phyloP scores from a whole-genome alignment of 2,329 filamentous ascomycete genomes.

The Iodosphaeria phyllophila region DNA sequence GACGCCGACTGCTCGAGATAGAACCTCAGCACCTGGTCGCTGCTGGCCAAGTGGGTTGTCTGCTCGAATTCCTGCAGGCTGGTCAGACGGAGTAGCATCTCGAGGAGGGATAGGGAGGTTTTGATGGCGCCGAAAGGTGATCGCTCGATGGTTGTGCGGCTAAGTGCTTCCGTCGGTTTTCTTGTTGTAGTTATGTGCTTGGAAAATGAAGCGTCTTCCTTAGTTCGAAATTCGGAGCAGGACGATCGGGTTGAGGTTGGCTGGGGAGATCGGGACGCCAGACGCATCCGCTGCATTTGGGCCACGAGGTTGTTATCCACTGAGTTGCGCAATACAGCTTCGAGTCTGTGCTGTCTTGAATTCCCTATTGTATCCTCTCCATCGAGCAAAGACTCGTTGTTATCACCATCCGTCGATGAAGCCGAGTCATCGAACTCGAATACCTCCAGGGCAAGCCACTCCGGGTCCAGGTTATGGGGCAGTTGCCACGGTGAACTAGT shows the following conservation, averaged over 20 bases:
- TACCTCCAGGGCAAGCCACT: constrained; percentile 85
- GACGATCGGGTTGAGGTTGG: constrained; percentile 5
- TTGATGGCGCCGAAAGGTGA: constrained; percentile 33
- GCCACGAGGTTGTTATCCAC: constrained; percentile 12
- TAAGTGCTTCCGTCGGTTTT: constrained; percentile 3
- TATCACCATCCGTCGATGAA: constrained; percentile 9
- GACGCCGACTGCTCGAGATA: constrained; percentile 49
- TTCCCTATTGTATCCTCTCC: constrained; percentile 1
- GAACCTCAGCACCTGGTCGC: constrained; percentile 75
- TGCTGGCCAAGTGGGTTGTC: constrained; percentile 71
- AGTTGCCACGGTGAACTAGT: constrained; percentile 42
- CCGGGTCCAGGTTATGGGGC: constrained; percentile 60
- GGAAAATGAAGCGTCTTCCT: not conserved
- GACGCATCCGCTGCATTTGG: constrained; percentile 21
- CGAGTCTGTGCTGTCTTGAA: constrained; percentile 1
- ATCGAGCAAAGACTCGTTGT: constrained; percentile 3
- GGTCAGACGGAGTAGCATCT: constrained; percentile 71
- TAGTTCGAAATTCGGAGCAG: constrained; percentile 4
- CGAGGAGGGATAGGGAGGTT: constrained; percentile 54
- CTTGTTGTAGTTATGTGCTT: constrained; percentile 10
- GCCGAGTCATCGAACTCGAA: constrained; percentile 42
- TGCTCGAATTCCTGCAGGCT: constrained; percentile 88
- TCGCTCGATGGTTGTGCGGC: constrained; percentile 16
- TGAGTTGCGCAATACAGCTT: constrained; percentile 7
- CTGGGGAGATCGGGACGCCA: constrained; percentile 12